Percentiles rank a stretch among this genome's conserved stretches.
Evolutionary conservation across 345 rosid genomes (phyloP).

Genomic region (Lumnitzera littorea): DNA sequence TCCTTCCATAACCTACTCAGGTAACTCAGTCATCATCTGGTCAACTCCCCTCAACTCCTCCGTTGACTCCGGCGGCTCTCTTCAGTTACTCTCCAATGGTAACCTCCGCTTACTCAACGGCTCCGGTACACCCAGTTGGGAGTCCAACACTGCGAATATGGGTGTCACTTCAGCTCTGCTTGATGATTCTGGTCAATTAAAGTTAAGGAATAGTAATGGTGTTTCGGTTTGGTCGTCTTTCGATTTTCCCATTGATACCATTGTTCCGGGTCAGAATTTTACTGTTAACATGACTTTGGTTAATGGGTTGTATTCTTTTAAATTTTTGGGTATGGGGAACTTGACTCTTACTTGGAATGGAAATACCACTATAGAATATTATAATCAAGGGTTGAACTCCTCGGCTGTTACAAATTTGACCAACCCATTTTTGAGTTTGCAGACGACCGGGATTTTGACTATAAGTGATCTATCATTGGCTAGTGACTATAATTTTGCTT

Average conservation of each 20-base stretch:
- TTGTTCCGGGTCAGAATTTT: constrained; percentile 23
- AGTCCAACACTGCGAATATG: constrained; percentile 28
- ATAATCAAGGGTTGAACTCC: no score
- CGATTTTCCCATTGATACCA: constrained; percentile 33
- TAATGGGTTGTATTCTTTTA: no score
- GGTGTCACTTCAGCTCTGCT: constrained; percentile 47
- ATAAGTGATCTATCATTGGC: constrained; percentile 27
- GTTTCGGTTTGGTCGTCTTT: constrained; percentile 49
- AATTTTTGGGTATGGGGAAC: no score
- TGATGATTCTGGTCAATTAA: constrained; percentile 44
- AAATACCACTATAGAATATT: no score
- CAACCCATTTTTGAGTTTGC: constrained; percentile 35
- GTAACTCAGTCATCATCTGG: constrained; percentile 41
- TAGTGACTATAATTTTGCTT: constrained; percentile 23
- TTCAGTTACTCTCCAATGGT: constrained; percentile 41
- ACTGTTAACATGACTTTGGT: constrained; percentile 20
- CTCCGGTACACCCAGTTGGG: constrained; percentile 51
- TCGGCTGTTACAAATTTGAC: no score
- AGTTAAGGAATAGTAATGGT: constrained; percentile 13
- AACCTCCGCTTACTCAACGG: constrained; percentile 49
- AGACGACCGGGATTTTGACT: constrained; percentile 32
- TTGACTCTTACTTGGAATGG: no score
- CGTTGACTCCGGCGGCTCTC: constrained; percentile 40
- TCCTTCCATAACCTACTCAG: constrained; percentile 38
- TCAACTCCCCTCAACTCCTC: constrained; percentile 25